These are phyloP conservation scores for Mucor velutinosus DNA, from an alignment of 371 early-diverging fungal species.

Conservation along the genomic window DNA sequence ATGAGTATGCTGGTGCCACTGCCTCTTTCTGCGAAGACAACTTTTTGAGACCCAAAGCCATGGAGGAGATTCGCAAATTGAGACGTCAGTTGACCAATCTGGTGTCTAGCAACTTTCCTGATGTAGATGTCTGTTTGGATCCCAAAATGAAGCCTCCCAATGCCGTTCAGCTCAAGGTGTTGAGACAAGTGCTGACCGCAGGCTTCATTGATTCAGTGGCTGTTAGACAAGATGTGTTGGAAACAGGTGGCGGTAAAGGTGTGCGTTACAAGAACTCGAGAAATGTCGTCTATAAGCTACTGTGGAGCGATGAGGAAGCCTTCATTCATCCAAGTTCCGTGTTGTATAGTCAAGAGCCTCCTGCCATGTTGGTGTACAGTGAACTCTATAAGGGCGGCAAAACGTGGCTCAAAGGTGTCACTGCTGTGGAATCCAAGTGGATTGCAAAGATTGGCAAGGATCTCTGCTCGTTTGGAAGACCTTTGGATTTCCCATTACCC, in stretches of 20 bases:
- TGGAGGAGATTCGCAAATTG: conserved; percentile 91
- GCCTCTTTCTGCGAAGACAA: conserved; percentile 77
- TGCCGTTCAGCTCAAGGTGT: conserved; percentile 62
- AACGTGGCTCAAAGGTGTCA: conserved; percentile 82
- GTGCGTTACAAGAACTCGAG: conserved; percentile 48
- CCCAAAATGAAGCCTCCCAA: conserved; percentile 80
- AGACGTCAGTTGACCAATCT: conserved; percentile 84
- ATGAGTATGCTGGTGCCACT: conserved; percentile 78
- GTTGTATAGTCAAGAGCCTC: conserved; percentile 69
- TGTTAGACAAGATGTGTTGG: conserved; percentile 70
- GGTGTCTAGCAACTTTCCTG: conserved; percentile 69
- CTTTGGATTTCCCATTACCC: conserved; percentile 64
- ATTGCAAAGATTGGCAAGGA: conserved; percentile 69
- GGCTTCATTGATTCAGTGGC: conserved; percentile 95
- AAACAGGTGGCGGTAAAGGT: conserved; percentile 55
- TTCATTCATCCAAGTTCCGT: conserved; percentile 79
- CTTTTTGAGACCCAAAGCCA: conserved; percentile 89
- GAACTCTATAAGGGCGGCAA: conserved; percentile 59
- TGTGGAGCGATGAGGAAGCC: conserved; percentile 77
- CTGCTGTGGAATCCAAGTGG: conserved; percentile 81
- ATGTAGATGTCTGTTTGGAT: conserved; percentile 54
- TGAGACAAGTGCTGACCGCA: conserved; percentile 85
- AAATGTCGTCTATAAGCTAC: conserved; percentile 73
- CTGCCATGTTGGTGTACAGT: conserved; percentile 77
- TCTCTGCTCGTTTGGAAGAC: conserved; percentile 69